A percentile compares a stretch with the other conserved stretches of the same genome.
Conservation (phyloP, 2,329 filamentous ascomycete genomes). For the Cryphonectria parasitica region DNA sequence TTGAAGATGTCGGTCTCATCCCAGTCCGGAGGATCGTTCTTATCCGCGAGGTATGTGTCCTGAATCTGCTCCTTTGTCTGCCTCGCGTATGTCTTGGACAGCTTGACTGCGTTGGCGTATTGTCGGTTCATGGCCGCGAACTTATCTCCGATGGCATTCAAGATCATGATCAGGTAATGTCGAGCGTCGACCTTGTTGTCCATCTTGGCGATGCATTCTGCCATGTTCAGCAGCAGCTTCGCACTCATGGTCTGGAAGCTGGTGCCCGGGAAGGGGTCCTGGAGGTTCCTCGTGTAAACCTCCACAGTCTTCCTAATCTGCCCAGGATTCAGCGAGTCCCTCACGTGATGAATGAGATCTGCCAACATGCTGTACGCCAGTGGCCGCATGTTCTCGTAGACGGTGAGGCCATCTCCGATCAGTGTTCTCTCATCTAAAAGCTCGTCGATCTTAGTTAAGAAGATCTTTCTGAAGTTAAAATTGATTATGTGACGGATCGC, state of each 20-base stretch:
- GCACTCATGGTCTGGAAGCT: constrained; percentile 99
- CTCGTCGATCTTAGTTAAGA: constrained; percentile 91
- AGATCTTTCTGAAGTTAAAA: constrained; percentile 96
- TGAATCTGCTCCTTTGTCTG: constrained; percentile 64
- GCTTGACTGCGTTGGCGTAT: constrained; percentile 91
- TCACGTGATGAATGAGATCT: constrained; percentile 95
- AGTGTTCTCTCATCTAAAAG: constrained; percentile 91
- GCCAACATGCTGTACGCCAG: constrained; percentile 98
- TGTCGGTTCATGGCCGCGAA: constrained; percentile 98
- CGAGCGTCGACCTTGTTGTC: constrained; percentile 92
- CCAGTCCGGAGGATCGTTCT: constrained; percentile 84
- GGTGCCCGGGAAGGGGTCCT: constrained; percentile 94
- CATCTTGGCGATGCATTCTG: constrained; percentile 93
- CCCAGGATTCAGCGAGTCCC: constrained; percentile 83
- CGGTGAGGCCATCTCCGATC: constrained; percentile 93
- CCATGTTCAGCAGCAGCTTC: constrained; percentile 95
- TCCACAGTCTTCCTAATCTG: constrained; percentile 96
- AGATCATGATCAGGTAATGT: constrained; percentile 94
- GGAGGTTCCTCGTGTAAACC: constrained; percentile 94
- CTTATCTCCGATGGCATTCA: constrained; percentile 97
- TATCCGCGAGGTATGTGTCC: constrained; percentile 85
- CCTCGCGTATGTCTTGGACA: constrained; percentile 76
- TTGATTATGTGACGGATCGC: constrained; percentile 99
- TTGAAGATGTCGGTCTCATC: constrained; percentile 98
- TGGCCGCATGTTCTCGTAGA: constrained; percentile 94